Evolutionary conservation across 176 grass and related monocot genomes (phyloP), one percentile per base, ranked within the genome.

Genomic region (Eleusine indica): DNA sequence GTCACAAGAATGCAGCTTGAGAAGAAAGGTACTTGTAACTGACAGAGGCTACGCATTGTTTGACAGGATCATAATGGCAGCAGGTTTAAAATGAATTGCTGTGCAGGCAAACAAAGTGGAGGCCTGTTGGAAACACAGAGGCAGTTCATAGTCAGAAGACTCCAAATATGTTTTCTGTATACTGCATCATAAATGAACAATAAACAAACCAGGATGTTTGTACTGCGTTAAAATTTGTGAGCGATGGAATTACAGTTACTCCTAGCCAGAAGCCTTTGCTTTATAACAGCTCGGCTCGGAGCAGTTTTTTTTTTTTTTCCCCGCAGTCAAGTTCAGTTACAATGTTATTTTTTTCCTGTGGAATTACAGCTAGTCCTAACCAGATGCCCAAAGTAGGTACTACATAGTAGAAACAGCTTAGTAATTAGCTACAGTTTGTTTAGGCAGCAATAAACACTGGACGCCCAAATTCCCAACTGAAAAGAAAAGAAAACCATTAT

Each of bases 31-130:
- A 30, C 21, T 32, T 73, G 66, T 9, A 32, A 40, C 13, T 0
- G 39, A 35, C 28, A 77, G 72, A 10, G 0, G 4, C 79, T 90
- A 90, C 17, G 10, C 73, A 51, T 86, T 15, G 22, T 73, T 48
- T 32, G 69, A 7, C 0, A 41, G 41, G 28, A 82, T 32, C 88
- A 82, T 73, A 67, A 57, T 29, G 38, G 16, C 4, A 54, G 53
- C 53, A 21, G 53, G 18, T 57, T 21, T 57, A 57, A 57, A 57
- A 57, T 57, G 53, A 21, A 21, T 57, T 17, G 53, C 1, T 0
- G 17, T 57, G 53, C 35, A 66, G 17, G 37, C 4, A 18, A 48
- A 25, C 37, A 71, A 35, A 29, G 54, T 13, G 72, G 15, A 71
- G 51, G 11, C 57, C 88, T 83, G 48, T 0, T 68, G 42, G 4